Conservation (phyloP, 805 yeast genomes). For the Lipomyces spencermartinsiae region DNA sequence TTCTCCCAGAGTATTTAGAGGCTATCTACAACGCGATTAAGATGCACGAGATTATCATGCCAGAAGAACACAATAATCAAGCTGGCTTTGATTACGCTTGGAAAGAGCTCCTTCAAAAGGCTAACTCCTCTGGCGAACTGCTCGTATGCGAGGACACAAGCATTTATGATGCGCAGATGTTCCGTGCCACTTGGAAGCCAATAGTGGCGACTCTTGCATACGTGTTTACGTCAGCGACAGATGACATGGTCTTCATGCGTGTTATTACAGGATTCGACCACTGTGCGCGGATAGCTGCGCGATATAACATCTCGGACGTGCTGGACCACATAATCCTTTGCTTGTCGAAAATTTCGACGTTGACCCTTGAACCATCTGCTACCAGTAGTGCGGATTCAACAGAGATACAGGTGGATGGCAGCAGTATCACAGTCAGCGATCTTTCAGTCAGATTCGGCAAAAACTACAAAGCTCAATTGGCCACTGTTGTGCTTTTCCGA, state of each 20-base stretch:
- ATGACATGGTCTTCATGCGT: slow-evolving; percentile 85
- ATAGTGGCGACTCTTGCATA: slow-evolving; percentile 75
- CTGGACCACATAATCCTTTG: slow-evolving; percentile 71
- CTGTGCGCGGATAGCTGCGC: slow-evolving; percentile 76
- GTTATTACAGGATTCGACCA: slow-evolving; percentile 89
- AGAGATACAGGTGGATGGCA: slow-evolving; percentile 58
- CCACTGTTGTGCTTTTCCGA: slow-evolving; percentile 84
- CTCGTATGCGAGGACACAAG: slow-evolving; percentile 29
- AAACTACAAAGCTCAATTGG: slow-evolving; percentile 89
- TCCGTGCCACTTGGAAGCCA: slow-evolving; percentile 65
- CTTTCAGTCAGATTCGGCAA: slow-evolving; percentile 83
- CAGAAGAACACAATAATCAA: slow-evolving; percentile 94
- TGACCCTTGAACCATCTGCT: slow-evolving; percentile 52
- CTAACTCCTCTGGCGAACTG: slow-evolving; percentile 38
- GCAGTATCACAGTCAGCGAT: slow-evolving; percentile 74
- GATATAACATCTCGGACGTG: slow-evolving; percentile 60
- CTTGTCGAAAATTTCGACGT: slow-evolving; percentile 71
- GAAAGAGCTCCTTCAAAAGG: slow-evolving; percentile 46
- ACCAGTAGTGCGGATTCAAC: slow-evolving; percentile 38
- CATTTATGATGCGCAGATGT: slow-evolving; percentile 75
- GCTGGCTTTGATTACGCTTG: slow-evolving; percentile 86
- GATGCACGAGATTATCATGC: slow-evolving; percentile 92
- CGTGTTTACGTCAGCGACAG: slow-evolving; percentile 86
- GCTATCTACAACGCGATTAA: slow-evolving; percentile 80
- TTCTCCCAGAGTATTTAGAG: slow-evolving; percentile 83